Percentiles rank a stretch among this genome's conserved stretches.
phyloP scores from a whole-genome alignment of 176 grass and related monocot species.

The Pontederia crassipes region DNA sequence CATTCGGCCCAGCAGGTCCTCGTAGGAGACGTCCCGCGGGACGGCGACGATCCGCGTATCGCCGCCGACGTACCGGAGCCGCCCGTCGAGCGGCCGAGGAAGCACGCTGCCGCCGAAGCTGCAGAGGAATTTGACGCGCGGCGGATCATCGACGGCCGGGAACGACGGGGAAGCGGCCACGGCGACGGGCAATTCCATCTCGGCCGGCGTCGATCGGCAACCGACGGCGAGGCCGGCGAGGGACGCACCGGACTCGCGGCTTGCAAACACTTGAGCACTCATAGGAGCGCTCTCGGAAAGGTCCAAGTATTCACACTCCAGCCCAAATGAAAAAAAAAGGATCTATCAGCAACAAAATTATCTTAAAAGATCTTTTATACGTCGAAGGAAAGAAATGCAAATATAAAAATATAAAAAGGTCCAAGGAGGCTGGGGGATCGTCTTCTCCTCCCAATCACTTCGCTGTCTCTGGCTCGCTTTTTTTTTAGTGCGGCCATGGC shows the following conservation, averaged over 20 bases:
- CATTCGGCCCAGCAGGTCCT: constrained; percentile 47
- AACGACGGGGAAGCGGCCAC: neutral
- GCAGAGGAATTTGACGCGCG: constrained; percentile 72
- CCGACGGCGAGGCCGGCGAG: neutral
- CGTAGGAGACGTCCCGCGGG: constrained; percentile 38
- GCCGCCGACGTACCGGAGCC: constrained; percentile 68
- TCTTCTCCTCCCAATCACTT: too few species aligned
- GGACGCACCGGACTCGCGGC: neutral
- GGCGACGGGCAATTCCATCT: constrained; percentile 4
- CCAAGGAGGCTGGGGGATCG: too few species aligned
- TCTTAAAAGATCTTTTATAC: too few species aligned
- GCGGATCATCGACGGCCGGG: constrained; percentile 27
- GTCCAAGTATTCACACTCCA: too few species aligned
- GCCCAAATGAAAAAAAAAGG: too few species aligned
- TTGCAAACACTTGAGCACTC: too few species aligned
- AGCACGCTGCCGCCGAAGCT: constrained; percentile 88
- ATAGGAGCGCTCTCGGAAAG: too few species aligned
- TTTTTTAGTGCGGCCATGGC: too few species aligned
- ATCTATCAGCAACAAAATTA: too few species aligned
- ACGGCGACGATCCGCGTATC: constrained; percentile 76
- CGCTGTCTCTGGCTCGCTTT: too few species aligned
- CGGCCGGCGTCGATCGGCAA: neutral
- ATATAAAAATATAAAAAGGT: too few species aligned
- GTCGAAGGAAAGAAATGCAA: too few species aligned
- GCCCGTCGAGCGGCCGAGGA: constrained; percentile 67